Evolutionary conservation across 1,139 yeast genomes (phyloP), one percentile per base, ranked within the genome.

Genomic region (Geotrichum carabidarum): DNA sequence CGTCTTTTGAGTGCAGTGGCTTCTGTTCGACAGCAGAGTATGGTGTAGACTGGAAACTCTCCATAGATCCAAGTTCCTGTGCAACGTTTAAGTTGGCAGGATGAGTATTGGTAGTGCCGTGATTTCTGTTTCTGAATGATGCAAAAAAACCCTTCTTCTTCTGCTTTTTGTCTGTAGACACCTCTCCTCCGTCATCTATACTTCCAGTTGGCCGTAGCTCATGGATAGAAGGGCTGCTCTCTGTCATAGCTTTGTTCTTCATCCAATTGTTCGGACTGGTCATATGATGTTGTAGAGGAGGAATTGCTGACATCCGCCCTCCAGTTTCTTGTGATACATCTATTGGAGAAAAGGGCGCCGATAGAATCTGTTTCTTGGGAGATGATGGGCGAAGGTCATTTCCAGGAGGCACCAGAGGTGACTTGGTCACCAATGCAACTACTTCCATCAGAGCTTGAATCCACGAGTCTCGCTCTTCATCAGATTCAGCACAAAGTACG

Each of bases 401-500:
- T 7, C 14, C 11, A 22, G 36, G 14, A 35, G 48, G 41, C 8
- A 42, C 35, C 12, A 41, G 30, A 12, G 48, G 43, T 6, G 40
- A 15, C 40, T 35, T 18, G 12, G 50, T 50, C 5, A 49, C 48
- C 37, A 49, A 50, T 9, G 48, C 43, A 35, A 70, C 67, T 51
- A 74, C 75, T 56, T 79, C 83, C 46, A 83, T 74, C 60, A 86
- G 70, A 1, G 80, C 77, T 18, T 79, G 75, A 30, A 85, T 80
- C 96, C 96, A 87, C 3, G 76, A 77, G 62, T 87, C 95, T 53
- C 96, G 79, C 63, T 88, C 96, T 35, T 74, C 77, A 52, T 86
- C 88, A 1, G 86, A 81, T 67, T 90, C 96, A 1, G 95, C 89
- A 70, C 95, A 89, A 57, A 90, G 78, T 54, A 83, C 79, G 67